Base-by-base conservation (phyloP, 2,329 filamentous ascomycete species). In the Fusarium paranaense region DNA sequence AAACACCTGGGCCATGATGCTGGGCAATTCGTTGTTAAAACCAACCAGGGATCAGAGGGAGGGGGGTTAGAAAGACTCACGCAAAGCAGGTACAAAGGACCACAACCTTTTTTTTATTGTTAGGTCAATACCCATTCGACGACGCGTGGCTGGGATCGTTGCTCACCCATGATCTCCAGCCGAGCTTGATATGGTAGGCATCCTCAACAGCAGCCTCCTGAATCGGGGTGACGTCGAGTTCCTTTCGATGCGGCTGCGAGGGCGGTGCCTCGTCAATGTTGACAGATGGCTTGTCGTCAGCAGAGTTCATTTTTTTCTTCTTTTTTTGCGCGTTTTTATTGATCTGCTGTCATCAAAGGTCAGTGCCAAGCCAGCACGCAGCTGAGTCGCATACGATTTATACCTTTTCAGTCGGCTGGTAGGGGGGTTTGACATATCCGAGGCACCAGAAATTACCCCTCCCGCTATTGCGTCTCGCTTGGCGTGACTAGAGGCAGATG, bases 121-220 rank as follows among this genome's bases (percentile, higher is more conserved):
- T 25, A 14, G 8, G 20, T 22, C 20, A 45, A 22, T 22, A 22
- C 7, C 13, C 40, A 45, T 22, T 45, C 20, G 14, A 16, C 13
- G 20, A 40, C 40, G 7, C 13, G 14, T 16, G 20, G 20, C 20
- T 25, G n/a, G 25, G 50, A 52, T n/a, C 10, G 18, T 64, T 7
- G 27, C 62, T 57, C 45, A 64, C 62, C 62, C 62, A 64, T 40
- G 62, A 64, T 64, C 62, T 64, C 62, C 62, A 64, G 16, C 62
- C 30, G n/a, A 64, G 62, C 62, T 33, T 57, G 50, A 64, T 18
- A 64, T 64, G 62, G 50, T 64, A 57, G 50, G 62, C 62, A 57
- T 64, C 62, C 62, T 64, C 62, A 27, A 64, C n/a, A n/a, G 62
- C 62, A 22, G 47, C 62, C 62, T 64, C 35, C 35, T 64, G 62